Evolutionary conservation across 352 stramenopile species (phyloP), one percentile per base, ranked within the genome.

Genomic region (Phytophthora hibernalis): DNA sequence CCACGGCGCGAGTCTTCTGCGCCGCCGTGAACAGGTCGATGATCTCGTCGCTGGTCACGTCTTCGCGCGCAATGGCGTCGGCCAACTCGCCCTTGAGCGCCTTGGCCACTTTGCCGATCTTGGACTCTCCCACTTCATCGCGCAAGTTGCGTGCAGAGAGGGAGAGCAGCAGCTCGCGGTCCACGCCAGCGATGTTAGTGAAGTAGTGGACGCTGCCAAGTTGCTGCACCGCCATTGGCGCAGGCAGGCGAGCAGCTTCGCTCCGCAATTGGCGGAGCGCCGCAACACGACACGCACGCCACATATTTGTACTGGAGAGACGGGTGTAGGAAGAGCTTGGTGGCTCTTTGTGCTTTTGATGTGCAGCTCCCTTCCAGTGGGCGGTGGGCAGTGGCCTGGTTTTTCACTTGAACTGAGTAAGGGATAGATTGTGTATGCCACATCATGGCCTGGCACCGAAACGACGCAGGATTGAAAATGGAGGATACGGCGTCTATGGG

Each of bases 1-100:
- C 50, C 18, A 69, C 49, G 3, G 75, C 68, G 18, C 71, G 71
- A 5, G 76, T 86, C 65, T 88, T 88, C 61, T 87, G 74, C 13
- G 74, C 80, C 0, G 61, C 82, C 47, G 66, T 72, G 66, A 91
- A 88, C 30, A 89, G 54, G 54, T 88, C 71, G 55, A 74, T 74
- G 50, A 91, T 72, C 43, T 85, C 74, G 13, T 84, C 69, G 50
- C 67, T 77, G 28, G 64, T 69, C 31, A 83, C 72, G 7, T 84
- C 76, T 12, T 82, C 72, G 40, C 74, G 62, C n/a, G 40, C 67
- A 6, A 70, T 50, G 35, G 77, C 57, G 3, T 71, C 61, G 5
- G 48, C 28, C 37, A 91, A 64, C 59, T 89, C 70, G 43, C 67
- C 38, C 15, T 47, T 68, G 31, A 91, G 69, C 31, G 70, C 80